Base-by-base conservation (phyloP, 2,329 filamentous ascomycete genomes). In the Metarhizium sp. region DNA sequence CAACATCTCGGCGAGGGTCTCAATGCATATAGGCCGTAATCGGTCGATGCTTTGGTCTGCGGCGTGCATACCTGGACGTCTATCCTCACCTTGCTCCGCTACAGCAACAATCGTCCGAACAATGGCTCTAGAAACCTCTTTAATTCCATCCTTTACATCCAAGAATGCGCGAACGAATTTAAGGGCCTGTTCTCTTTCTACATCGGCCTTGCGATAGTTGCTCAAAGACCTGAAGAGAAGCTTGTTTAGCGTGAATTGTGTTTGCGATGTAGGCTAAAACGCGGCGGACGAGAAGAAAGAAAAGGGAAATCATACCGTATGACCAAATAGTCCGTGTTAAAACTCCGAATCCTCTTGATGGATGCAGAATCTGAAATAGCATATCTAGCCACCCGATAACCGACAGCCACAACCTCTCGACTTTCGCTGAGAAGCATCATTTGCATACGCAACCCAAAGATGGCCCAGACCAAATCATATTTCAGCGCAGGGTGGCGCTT, bases 81-180 rank as follows among this genome's bases (percentile, higher is more conserved):
- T 84, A 67, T 96, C 92, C 63, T 96, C 92, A 30, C 81, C 79
- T 62, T 95, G 87, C 64, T 96, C 91, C 34, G 94, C 92, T 51
- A 97, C 87, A 4, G 94, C 88, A 36, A 94, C 90, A 56, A 99
- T 86, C 6, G 92, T 94, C 54, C 94, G 84, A 7, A 95, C 88
- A 20, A 99, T 85, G 0, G 90, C 86, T 57, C 88, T 82, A 1
- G 94, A 95, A 40, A 99, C 81, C 68, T 99, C 92, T 59, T 83
- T 81, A 8, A 95, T 86, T 11, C 94, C 94, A 59, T 91, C 90
- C 67, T 96, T 96, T 60, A 97, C 90, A 67, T 99, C 94, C 2
- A 99, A 76, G 65, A 99, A 99, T 10, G 92, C 90, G 57, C 94
- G 84, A 30, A 97, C 86, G 68, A 99, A 96, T 69, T 99, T 99